These are phyloP conservation scores for Fusarium verticillioides DNA, from an alignment of 2,329 filamentous ascomycete genomes.

Conservation along the genomic window DNA sequence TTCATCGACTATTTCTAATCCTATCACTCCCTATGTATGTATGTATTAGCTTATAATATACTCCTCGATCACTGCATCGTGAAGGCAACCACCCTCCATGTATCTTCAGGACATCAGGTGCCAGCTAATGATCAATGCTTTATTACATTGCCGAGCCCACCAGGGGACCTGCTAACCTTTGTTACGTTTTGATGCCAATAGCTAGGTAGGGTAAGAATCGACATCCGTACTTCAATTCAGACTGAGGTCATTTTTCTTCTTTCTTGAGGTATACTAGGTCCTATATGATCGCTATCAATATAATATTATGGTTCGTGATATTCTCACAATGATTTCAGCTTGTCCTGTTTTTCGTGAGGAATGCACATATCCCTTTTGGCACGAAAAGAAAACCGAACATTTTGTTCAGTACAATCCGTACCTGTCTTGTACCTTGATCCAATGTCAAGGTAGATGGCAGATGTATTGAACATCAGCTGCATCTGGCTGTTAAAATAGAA, in stretches of 20 bases:
- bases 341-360: not conserved
- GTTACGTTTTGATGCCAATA: not conserved
- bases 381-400: not conserved
- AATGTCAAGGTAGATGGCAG: not conserved
- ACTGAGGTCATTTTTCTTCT: not conserved
- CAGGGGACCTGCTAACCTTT: not conserved
- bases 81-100: slow-evolving; percentile 22
- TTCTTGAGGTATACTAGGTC: not conserved
- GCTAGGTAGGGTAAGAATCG: not conserved
- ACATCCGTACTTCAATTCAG: not conserved
- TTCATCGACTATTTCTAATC: not conserved
- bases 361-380: not conserved
- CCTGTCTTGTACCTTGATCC: not conserved
- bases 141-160: slow-evolving; percentile 35
- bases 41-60: not conserved
- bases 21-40: not conserved
- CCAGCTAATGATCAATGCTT: slow-evolving; percentile 38
- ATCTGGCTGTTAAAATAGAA: not conserved
- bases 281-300: not conserved
- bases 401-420: not conserved
- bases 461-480: not conserved
- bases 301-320: not conserved
- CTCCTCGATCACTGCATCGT: not conserved
- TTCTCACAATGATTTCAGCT: not conserved
- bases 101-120: slow-evolving; percentile 33